phyloP scores from a whole-genome alignment of 306 rosid species.

The Prinsepia uniflora region DNA sequence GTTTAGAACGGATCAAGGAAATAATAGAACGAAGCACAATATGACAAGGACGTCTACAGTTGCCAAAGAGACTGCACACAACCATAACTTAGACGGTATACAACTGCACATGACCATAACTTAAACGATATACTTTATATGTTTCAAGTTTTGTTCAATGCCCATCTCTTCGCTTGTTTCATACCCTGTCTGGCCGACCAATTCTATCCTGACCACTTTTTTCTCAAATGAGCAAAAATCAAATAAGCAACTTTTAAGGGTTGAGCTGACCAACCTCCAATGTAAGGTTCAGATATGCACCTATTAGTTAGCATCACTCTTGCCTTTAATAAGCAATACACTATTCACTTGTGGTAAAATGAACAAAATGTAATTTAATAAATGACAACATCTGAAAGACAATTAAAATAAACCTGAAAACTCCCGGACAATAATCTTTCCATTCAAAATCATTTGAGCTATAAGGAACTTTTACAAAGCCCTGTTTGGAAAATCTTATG shows the following conservation, averaged over 20 bases:
- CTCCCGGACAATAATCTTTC: slow-evolving; percentile 44
- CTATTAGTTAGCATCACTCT: neutral
- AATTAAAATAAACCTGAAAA: slow-evolving; percentile 35
- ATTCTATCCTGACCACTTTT: neutral
- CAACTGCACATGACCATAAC: neutral
- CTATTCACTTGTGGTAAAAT: neutral
- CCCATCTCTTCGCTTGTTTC: no score
- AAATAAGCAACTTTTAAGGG: neutral
- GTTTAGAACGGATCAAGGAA: no score
- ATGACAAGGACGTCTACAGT: no score
- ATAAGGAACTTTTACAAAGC: slow-evolving; percentile 7
- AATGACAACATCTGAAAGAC: neutral
- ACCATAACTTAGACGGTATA: no score
- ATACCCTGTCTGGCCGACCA: neutral
- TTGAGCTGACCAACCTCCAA: neutral
- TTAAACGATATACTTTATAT: neutral
- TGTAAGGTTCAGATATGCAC: neutral
- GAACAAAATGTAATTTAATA: neutral
- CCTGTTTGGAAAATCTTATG: slow-evolving; percentile 20
- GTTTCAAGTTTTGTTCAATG: neutral
- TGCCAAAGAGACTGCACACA: neutral
- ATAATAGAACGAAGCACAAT: no score
- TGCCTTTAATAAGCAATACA: neutral
- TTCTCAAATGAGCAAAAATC: neutral
- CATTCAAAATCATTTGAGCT: slow-evolving; percentile 29